Evolutionary conservation across 306 rosid genomes (phyloP).

Genomic region (Dalbergia oliveri): DNA sequence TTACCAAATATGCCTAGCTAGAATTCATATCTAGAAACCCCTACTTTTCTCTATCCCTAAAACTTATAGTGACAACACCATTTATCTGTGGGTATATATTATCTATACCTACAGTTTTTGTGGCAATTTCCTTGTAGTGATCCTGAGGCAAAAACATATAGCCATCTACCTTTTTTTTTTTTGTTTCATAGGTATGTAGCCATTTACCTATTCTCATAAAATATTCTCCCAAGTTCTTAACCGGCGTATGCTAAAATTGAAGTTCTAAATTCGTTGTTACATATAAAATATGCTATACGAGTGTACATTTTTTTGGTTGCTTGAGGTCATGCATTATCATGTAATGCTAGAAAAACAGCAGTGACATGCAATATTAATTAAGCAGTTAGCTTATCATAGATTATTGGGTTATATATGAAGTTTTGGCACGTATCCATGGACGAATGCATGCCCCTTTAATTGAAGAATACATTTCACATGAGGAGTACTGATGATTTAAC

Average conservation of each 20-base stretch:
- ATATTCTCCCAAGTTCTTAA: not conserved
- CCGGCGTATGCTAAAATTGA: not conserved
- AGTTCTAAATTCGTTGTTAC: not conserved
- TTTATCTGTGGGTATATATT: too few relatives aligned
- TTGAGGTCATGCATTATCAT: not conserved
- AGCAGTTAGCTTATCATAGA: conserved; percentile 3
- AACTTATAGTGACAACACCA: too few relatives aligned
- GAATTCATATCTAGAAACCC: too few relatives aligned
- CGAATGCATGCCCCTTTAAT: not conserved
- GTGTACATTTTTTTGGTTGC: not conserved
- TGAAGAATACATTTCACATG: not conserved
- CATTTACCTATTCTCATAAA: not conserved
- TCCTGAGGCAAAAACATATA: not conserved
- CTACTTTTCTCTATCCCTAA: too few relatives aligned
- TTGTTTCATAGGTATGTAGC: too few relatives aligned
- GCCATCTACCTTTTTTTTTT: not conserved
- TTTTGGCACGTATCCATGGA: not conserved
- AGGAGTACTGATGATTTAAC: not conserved
- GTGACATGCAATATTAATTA: not conserved
- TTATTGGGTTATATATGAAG: not conserved
- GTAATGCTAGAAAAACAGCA: conserved; percentile 7
- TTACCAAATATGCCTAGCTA: not conserved
- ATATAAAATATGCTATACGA: not conserved
- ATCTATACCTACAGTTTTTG: too few relatives aligned
- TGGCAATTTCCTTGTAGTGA: too few relatives aligned